Evolutionary conservation across 2,329 filamentous ascomycete species (phyloP).

Genomic region (Neonectria faginata): DNA sequence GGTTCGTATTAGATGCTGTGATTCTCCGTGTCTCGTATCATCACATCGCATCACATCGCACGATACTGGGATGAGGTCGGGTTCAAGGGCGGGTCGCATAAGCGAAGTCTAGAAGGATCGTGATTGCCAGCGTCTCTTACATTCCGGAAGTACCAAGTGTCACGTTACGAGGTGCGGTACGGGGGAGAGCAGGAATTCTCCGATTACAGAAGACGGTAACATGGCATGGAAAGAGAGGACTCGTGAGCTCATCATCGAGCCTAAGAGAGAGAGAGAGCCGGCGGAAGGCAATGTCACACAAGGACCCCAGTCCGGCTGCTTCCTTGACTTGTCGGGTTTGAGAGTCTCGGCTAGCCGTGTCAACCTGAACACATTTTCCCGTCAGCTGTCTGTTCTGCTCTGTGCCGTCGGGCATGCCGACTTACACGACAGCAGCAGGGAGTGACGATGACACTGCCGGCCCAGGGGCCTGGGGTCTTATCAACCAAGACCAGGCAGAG

Average conservation of each 20-base stretch:
- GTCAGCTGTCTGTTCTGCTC: constrained; percentile 3
- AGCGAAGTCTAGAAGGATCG: constrained; percentile 4
- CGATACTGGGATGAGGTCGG: neutral
- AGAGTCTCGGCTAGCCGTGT: constrained; percentile 2
- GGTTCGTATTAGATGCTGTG: neutral
- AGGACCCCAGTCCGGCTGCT: neutral
- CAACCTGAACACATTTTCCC: neutral
- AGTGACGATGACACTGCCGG: neutral
- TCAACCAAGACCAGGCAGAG: neutral
- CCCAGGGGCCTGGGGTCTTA: neutral
- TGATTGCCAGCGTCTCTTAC: neutral
- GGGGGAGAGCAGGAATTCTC: neutral
- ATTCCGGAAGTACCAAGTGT: neutral
- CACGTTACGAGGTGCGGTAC: neutral
- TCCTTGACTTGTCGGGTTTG: neutral
- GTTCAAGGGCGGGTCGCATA: neutral
- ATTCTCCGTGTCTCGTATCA: neutral
- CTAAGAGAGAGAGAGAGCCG: neutral
- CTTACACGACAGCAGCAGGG: constrained; percentile 9
- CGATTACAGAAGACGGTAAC: neutral
- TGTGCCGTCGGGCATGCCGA: constrained; percentile 2
- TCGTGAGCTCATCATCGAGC: neutral
- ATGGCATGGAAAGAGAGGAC: no score
- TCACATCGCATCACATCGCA: neutral
- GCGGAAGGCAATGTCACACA: neutral